Percentiles rank a stretch among this genome's conserved stretches.
Evolutionary conservation across 768 basidiomycete genomes (phyloP).

Genomic region (Collybiopsis confluens): DNA sequence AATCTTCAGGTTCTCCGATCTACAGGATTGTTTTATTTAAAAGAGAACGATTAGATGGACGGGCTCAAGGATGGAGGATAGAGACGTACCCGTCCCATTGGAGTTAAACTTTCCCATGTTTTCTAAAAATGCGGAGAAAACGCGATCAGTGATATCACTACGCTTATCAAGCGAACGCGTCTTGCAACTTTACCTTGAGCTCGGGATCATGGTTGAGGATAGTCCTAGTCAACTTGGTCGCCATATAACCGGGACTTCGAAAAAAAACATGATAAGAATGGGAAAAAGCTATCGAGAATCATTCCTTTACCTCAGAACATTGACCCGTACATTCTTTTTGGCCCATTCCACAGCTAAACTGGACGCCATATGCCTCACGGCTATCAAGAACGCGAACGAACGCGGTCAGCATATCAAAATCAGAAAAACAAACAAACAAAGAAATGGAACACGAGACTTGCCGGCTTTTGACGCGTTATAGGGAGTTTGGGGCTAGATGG

Average conservation of each 20-base stretch:
- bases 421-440: no score
- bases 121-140: constrained; percentile 43
- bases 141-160: not conserved
- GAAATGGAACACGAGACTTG: constrained; percentile 22
- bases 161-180: not conserved
- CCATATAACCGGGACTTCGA: constrained; percentile 86
- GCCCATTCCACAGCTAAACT: constrained; percentile 97
- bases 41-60: constrained; percentile 4
- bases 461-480: constrained; percentile 96
- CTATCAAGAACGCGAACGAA: constrained; percentile 26
- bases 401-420: no score
- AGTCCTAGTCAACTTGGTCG: constrained; percentile 83
- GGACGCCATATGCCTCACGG: constrained; percentile 91
- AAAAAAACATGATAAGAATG: not conserved
- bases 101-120: constrained; percentile 82
- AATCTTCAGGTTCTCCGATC: constrained; percentile 92
- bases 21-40: constrained; percentile 18
- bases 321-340: constrained; percentile 81
- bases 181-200: constrained; percentile 54
- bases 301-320: constrained; percentile 66
- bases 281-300: not conserved
- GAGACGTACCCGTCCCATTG: constrained; percentile 72
- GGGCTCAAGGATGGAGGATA: not conserved
- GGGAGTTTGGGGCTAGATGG: constrained; percentile 73
- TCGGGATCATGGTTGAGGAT: constrained; percentile 73